Conservation (phyloP, 1,139 yeast species). For the Meyerozyma elateridarum region DNA sequence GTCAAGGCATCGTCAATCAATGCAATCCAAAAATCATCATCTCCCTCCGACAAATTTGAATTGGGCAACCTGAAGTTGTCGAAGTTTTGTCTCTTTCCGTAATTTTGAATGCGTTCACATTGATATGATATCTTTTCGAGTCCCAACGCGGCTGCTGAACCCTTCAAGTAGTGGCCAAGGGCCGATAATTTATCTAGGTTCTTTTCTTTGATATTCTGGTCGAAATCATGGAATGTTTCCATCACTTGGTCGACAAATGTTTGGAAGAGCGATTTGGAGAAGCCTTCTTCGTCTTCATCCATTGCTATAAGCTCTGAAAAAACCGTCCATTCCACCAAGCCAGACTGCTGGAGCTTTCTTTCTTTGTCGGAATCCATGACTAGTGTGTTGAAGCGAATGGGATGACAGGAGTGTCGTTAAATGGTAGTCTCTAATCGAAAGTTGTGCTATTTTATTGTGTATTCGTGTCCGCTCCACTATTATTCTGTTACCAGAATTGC, state of each 20-base stretch:
- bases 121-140: slow-evolving; percentile 73
- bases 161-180: slow-evolving; percentile 89
- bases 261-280: slow-evolving; percentile 68
- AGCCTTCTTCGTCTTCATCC: slow-evolving; percentile 92
- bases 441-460: no score
- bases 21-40: slow-evolving; percentile 44
- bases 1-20: slow-evolving; percentile 52
- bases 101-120: slow-evolving; percentile 90
- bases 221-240: slow-evolving; percentile 72
- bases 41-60: slow-evolving; percentile 12
- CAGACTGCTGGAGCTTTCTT: slow-evolving; percentile 43
- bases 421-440: no score
- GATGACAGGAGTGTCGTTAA: no score
- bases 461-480: no score
- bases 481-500: no score
- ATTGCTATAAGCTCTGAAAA: slow-evolving; percentile 84
- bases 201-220: slow-evolving; percentile 41
- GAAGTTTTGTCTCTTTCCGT: slow-evolving; percentile 55
- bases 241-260: slow-evolving; percentile 88
- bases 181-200: slow-evolving; percentile 62
- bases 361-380: slow-evolving; percentile 38
- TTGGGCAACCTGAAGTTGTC: slow-evolving; percentile 33
- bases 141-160: slow-evolving; percentile 94
- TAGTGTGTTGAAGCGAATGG: no score
- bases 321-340: slow-evolving; percentile 82